Percentiles rank a stretch among this genome's conserved stretches.
These are phyloP conservation scores for Penicillium argentinense DNA, from an alignment of 495 filamentous ascomycete species.

Conservation along the genomic window DNA sequence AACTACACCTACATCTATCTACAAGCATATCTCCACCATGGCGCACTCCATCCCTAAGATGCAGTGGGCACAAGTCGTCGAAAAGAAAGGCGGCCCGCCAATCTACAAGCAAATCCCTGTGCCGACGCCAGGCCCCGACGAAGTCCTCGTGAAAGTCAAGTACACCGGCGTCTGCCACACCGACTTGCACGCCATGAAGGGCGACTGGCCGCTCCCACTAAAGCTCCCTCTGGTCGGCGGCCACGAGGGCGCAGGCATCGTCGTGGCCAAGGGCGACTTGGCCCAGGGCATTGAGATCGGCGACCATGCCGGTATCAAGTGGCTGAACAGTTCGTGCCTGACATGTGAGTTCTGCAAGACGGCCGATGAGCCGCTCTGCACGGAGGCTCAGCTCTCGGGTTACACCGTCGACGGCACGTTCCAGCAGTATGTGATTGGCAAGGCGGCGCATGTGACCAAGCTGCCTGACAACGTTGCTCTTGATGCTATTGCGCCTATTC, in stretches of 20 bases:
- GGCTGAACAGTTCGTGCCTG: slow-evolving; percentile 77
- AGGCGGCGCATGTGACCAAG: slow-evolving; percentile 73
- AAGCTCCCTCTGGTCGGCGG: slow-evolving; percentile 86
- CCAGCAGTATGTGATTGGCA: slow-evolving; percentile 85
- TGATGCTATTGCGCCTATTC: slow-evolving; percentile 73
- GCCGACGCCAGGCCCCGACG: slow-evolving; percentile 73
- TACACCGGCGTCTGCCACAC: slow-evolving; percentile 92
- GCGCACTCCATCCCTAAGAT: slow-evolving; percentile 56
- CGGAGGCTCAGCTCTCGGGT: slow-evolving; percentile 63
- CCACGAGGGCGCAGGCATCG: slow-evolving; percentile 81
- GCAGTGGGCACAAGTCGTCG: slow-evolving; percentile 85
- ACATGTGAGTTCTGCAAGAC: slow-evolving; percentile 71
- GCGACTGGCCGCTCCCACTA: slow-evolving; percentile 77
- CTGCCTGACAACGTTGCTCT: slow-evolving; percentile 70
- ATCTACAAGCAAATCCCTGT: slow-evolving; percentile 80
- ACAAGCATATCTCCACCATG: background rate
- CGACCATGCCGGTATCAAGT: slow-evolving; percentile 77
- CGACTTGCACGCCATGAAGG: slow-evolving; percentile 76
- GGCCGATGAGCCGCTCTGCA: slow-evolving; percentile 68
- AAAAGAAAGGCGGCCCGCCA: slow-evolving; percentile 71
- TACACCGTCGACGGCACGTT: slow-evolving; percentile 81
- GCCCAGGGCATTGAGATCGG: slow-evolving; percentile 69
- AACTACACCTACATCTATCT: slow-evolving; percentile 1
- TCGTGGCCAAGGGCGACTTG: slow-evolving; percentile 71
- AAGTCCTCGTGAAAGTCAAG: slow-evolving; percentile 85